A percentile compares a stretch with the other conserved stretches of the same genome.
Conservation (phyloP, 768 basidiomycete species). For the Auricularia heimuer region DNA sequence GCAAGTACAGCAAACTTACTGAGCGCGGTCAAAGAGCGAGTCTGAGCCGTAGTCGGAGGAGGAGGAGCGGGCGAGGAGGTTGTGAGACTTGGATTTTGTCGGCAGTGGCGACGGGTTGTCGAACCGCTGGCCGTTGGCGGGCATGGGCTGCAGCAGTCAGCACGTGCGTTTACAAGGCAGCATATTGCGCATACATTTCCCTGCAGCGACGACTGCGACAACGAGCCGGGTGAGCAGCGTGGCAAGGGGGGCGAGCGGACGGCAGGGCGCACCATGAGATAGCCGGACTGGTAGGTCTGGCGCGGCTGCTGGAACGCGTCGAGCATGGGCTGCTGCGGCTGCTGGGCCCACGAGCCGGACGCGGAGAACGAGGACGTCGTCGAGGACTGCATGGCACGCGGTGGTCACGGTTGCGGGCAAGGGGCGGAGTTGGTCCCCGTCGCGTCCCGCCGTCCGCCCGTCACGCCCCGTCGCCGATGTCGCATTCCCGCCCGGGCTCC, state of each 20-base stretch:
- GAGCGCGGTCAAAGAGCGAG: slow-evolving; percentile 2
- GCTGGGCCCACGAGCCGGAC: slow-evolving; percentile 44
- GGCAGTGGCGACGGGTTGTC: slow-evolving; percentile 69
- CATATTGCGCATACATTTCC: slow-evolving; percentile 38
- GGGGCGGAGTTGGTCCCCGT: not conserved
- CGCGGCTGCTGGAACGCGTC: slow-evolving; percentile 63
- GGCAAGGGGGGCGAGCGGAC: not conserved
- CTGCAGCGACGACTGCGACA: slow-evolving; percentile 48
- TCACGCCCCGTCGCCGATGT: not conserved
- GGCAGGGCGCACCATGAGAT: slow-evolving; percentile 52
- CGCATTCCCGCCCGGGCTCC: not conserved
- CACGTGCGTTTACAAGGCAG: not conserved
- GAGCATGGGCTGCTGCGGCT: slow-evolving; percentile 46
- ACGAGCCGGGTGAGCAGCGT: not conserved
- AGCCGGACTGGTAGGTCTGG: slow-evolving; percentile 72
- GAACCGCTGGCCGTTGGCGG: slow-evolving; percentile 49
- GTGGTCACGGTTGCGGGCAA: not conserved
- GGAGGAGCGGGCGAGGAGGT: slow-evolving; percentile 51
- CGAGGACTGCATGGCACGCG: slow-evolving; percentile 10
- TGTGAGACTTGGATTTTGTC: slow-evolving; percentile 75
- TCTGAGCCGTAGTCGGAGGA: slow-evolving; percentile 55
- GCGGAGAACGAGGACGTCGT: slow-evolving; percentile 36
- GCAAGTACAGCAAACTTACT: slow-evolving; percentile 16
- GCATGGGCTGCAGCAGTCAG: slow-evolving; percentile 20
- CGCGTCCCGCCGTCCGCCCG: not conserved